phyloP scores from a whole-genome alignment of 331 rosid genomes.

The Malus hybrid region DNA sequence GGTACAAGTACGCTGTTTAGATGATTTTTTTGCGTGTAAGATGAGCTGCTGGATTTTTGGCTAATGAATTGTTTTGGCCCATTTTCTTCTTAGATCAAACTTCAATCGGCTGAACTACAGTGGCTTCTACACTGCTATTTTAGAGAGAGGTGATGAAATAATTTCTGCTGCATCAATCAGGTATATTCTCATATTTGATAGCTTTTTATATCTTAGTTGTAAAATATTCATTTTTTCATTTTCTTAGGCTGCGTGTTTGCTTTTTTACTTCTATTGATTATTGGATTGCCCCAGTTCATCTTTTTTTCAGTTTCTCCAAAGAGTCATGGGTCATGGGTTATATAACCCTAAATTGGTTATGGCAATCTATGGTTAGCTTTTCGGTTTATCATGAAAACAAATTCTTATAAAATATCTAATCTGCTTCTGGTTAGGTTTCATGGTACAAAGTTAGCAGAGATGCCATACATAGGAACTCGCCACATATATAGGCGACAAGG shows the following conservation, averaged over 20 bases:
- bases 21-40: neutral
- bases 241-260: neutral
- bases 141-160: constrained; percentile 96
- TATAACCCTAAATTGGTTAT: neutral
- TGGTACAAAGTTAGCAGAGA: constrained; percentile 90
- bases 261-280: neutral
- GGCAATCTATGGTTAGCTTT: neutral
- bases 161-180: constrained; percentile 91
- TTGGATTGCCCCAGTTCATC: neutral
- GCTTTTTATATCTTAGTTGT: neutral
- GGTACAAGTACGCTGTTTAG: neutral
- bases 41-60: neutral
- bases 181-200: constrained; percentile 21
- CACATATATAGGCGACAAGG: constrained; percentile 92
- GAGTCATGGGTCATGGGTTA: neutral
- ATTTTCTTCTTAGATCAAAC: constrained; percentile 60
- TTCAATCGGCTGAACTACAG: constrained; percentile 74
- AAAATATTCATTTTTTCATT: neutral
- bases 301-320: neutral
- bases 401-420: neutral
- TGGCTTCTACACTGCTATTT: constrained; percentile 87
- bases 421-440: constrained; percentile 61
- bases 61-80: neutral
- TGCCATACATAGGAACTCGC: constrained; percentile 99
- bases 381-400: neutral